Base-by-base conservation (phyloP, 106 monocot genomes). In the Vanilla planifolia region DNA sequence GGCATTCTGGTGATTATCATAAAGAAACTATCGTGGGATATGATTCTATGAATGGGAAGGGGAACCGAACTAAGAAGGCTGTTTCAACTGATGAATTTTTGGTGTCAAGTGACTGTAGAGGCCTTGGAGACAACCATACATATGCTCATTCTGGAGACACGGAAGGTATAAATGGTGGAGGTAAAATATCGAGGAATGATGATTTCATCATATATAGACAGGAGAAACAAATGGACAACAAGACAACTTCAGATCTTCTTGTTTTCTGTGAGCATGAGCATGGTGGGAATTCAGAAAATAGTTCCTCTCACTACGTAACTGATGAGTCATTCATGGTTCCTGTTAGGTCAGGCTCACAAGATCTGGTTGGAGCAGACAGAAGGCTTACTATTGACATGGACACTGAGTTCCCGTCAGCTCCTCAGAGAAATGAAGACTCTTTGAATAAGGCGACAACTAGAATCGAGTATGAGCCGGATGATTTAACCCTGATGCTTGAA, bases 271-370 rank as follows among this genome's bases (percentile, higher is more conserved):
- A 50, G 27, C 53, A 66, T 68, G 60, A 71, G 42, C 37, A 5
- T 73, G 55, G 40, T 70, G 57, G 53, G 24, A 59, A 73, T 43
- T 43, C 64, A 23, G 68, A 71, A 10, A 73, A 77, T 28, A 57
- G 45, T 7, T 71, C 67, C 5, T 70, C 63, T 2, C 62, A 74
- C 51, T 44, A 65, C 33, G 60, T 60, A 35, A 75, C 27, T 45
- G 93, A 94, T 73, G 93, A 94, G 52, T 89, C 89, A 37, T 83
- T 84, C 36, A 62, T 92, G 36, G 67, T 93, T 65, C 76, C 83
- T 40, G 29, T 72, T 46, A 83, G 86, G 59, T 73, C 65, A 48
- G 59, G 35, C 10, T 69, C 77, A 25, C 72, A 67, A 41, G 76
- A 68, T 56, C 76, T 62, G 48, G 33, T 51, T 62, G 74, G 47